Base-by-base conservation (phyloP, 2,329 filamentous ascomycete species). In the Colletotrichum sidae region DNA sequence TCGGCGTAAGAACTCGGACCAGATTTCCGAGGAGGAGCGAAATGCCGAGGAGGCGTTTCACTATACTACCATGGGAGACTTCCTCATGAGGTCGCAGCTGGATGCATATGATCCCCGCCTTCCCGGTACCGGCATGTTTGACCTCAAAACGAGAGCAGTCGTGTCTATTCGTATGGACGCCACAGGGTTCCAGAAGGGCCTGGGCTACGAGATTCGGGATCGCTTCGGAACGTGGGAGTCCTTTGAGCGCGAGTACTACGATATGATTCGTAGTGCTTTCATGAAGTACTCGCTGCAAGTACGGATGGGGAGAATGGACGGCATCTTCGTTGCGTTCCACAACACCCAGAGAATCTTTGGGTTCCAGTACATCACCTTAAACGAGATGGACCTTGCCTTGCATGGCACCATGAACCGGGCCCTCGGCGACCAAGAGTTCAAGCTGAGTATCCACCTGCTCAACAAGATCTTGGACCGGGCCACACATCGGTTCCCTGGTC, bases 281-380 rank as follows among this genome's bases (percentile, higher is more conserved):
- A 82, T 99, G 60, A 99, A 99, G 74, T 99, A 99, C 77, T 97
- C 94, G 9, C 83, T 99, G 37, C 96, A 99, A 78, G 96, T 95
- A 35, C 92, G 96, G 49, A 96, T 99, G 88, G 96, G 96, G 15
- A 90, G 94, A 54, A 99, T 99, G 96, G 95, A 99, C 74, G 96
- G 96, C 58, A 97, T 98, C 54, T 99, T 98, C 74, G 92, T 98
- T 25, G 96, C 96, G 2, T 99, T 90, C 75, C 96, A 99, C 81
- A 99, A 99, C 75, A 92, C 94, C 2, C 86, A 94, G 77, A 91
- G 94, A 60, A 97, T 99, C 54, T 99, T 99, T 75, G 96, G 96
- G 6, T 99, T 99, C 77, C 96, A 99, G 77, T 99, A 99, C 75
- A 86, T 99, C 66, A 90, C 89, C 65, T 79, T 98, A 12, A 76